These are phyloP conservation scores for Penicillium griseofulvum DNA, from an alignment of 2,329 filamentous ascomycete species.

Conservation along the genomic window DNA sequence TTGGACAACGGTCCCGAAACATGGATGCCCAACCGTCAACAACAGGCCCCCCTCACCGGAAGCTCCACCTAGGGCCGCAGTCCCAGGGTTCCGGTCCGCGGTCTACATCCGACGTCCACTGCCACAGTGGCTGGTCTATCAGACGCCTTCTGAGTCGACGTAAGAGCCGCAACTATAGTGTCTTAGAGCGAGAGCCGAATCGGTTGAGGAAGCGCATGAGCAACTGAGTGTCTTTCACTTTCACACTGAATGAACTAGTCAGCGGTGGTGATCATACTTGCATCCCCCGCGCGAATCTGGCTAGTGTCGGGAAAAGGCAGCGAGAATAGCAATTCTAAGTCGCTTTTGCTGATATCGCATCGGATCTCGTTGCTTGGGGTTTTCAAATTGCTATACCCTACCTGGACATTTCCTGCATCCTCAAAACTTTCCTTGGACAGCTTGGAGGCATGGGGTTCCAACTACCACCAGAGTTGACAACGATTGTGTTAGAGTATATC, in stretches of 20 bases:
- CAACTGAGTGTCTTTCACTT: conserved; percentile 3
- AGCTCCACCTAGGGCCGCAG: conserved; percentile 1
- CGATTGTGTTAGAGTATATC: background rate
- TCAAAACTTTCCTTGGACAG: background rate
- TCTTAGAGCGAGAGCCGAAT: conserved; percentile 25
- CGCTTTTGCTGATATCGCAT: background rate
- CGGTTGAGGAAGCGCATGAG: conserved; percentile 23
- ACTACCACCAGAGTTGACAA: background rate
- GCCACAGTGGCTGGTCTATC: conserved; percentile 19
- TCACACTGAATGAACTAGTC: too few species aligned
- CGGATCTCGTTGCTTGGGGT: too few species aligned
- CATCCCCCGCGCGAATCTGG: background rate
- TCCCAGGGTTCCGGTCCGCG: background rate
- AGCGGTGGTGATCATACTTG: background rate
- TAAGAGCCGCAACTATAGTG: conserved; percentile 19
- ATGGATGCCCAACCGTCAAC: conserved; percentile 24
- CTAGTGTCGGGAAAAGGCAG: background rate
- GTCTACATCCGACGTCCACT: background rate
- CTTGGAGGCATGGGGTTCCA: background rate
- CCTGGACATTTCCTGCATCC: background rate
- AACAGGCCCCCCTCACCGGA: background rate
- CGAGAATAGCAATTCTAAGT: background rate
- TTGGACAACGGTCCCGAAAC: too few species aligned
- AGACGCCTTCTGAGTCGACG: conserved; percentile 22
- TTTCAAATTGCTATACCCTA: too few species aligned